phyloP scores from a whole-genome alignment of 2,329 filamentous ascomycete genomes.

The Ascocoryne sarcoides region DNA sequence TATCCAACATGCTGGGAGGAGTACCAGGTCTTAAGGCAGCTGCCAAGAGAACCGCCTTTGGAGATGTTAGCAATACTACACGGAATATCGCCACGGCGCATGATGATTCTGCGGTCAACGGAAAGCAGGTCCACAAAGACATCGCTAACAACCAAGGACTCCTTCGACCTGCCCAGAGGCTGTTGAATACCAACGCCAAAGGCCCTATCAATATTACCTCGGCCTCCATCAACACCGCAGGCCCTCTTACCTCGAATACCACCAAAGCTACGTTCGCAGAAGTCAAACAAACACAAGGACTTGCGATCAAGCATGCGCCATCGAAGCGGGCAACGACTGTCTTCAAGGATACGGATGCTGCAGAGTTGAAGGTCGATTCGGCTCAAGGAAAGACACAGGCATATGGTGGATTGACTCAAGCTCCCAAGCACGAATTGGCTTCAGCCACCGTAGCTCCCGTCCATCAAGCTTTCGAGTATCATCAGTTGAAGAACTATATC shows the following conservation, averaged over 20 bases:
- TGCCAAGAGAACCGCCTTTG: slow-evolving; percentile 71
- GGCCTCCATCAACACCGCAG: slow-evolving; percentile 3
- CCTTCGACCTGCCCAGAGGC: slow-evolving; percentile 55
- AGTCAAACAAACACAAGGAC: slow-evolving; percentile 17
- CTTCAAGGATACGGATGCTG: slow-evolving; percentile 41
- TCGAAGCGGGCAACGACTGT: slow-evolving; percentile 44
- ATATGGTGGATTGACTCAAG: not conserved
- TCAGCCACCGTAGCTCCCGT: slow-evolving; percentile 17
- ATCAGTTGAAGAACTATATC: too few relatives aligned
- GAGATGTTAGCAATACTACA: slow-evolving; percentile 67
- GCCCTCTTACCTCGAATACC: slow-evolving; percentile 23
- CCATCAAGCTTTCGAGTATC: slow-evolving; percentile 23
- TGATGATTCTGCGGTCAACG: slow-evolving; percentile 46
- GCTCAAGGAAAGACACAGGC: slow-evolving; percentile 7
- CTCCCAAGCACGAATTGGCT: not conserved
- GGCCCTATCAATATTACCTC: slow-evolving; percentile 4
- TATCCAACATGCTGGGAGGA: slow-evolving; percentile 39
- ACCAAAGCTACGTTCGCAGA: too few relatives aligned
- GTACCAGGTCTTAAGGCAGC: slow-evolving; percentile 51
- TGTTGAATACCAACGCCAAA: slow-evolving; percentile 29
- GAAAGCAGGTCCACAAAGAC: slow-evolving; percentile 32
- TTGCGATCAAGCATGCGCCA: slow-evolving; percentile 37
- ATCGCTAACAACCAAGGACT: slow-evolving; percentile 29
- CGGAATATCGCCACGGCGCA: slow-evolving; percentile 34
- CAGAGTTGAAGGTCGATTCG: too few relatives aligned